Evolutionary conservation across 2,329 filamentous ascomycete genomes (phyloP), one percentile per base, ranked within the genome.

Genomic region (Aschersonia sp.): DNA sequence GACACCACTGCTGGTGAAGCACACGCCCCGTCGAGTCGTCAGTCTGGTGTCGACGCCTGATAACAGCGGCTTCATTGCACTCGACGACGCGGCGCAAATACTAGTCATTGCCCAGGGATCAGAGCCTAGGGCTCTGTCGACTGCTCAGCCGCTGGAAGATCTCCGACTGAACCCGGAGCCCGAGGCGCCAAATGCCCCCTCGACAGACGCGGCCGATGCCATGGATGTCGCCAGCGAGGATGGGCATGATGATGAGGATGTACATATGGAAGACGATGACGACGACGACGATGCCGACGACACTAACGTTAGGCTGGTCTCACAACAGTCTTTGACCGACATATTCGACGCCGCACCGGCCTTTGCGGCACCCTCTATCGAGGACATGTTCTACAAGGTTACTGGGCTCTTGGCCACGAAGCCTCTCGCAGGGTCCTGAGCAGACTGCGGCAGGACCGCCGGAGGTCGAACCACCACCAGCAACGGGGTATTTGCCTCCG

Each of bases 21-120:
- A 67, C 31, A 74, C 76, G 8, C 68, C 76, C 4, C 70, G 73
- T 49, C 66, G 78, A 29, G 76, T 87, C 9, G 77, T 83, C 29
- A 79, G 82, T 10, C 64, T 95, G 1, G 67, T 87, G 2, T 73
- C 85, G 4, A 73, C 78, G 22, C 69, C 74, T 10, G 72, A 72
- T 22, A 76, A 79, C 2, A 79, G 78, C 43, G 87, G 87, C 5
- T 95, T 87, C 60, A 68, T 92, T 40, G 67, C 83, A 8, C 64
- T 95, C 5, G 87, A 94, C 60, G 74, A 82, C n/a, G 72, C 78
- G 0, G 86, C 87, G 11, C 82, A 85, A 56, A 70, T 94, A 40
- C 80, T 79, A 66, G 76, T 75, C 31, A 59, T 80, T 37, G 69
- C 71, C 39, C 77, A 83, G 58, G 75, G 75, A 55, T 75, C 76